These are phyloP conservation scores for Asterophora parasitica DNA, from an alignment of 768 basidiomycete genomes.

Conservation along the genomic window DNA sequence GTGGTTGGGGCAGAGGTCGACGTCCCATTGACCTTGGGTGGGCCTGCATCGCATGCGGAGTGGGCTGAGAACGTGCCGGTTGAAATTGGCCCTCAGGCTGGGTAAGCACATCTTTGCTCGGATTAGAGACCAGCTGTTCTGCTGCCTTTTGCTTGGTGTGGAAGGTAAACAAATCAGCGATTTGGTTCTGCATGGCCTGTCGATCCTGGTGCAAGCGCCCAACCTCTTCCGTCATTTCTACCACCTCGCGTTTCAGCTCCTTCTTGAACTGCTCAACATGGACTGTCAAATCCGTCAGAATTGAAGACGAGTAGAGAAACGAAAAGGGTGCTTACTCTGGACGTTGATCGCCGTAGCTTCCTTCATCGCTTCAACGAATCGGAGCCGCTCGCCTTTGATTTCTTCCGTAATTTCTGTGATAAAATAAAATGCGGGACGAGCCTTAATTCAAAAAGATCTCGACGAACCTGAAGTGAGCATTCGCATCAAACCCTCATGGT, in stretches of 20 bases:
- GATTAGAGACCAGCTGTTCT: slow-evolving; percentile 7
- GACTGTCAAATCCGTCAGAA: slow-evolving; percentile 34
- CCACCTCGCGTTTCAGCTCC: slow-evolving; percentile 69
- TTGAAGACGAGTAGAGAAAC: not conserved
- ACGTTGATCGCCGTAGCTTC: slow-evolving; percentile 88
- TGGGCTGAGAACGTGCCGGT: too few species aligned
- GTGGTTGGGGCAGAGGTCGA: slow-evolving; percentile 24
- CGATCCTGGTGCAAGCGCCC: slow-evolving; percentile 61
- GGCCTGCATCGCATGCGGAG: not conserved
- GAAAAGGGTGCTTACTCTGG: slow-evolving; percentile 45
- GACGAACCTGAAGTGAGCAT: slow-evolving; percentile 56
- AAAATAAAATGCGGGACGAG: not conserved
- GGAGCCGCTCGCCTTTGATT: slow-evolving; percentile 78
- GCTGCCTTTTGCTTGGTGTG: slow-evolving; percentile 58
- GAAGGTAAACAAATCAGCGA: slow-evolving; percentile 68
- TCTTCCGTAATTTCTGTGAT: slow-evolving; percentile 69
- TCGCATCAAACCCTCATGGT: slow-evolving; percentile 68
- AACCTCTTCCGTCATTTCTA: slow-evolving; percentile 71
- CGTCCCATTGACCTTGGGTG: slow-evolving; percentile 4
- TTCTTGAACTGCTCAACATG: slow-evolving; percentile 89
- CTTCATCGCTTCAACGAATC: slow-evolving; percentile 94
- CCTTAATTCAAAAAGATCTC: not conserved
- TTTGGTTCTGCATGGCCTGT: slow-evolving; percentile 62
- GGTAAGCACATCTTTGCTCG: not conserved
- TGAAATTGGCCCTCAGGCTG: slow-evolving; percentile 6